Evolutionary conservation across 441 rosid genomes (phyloP).

Genomic region (Syzygium syzygioides): DNA sequence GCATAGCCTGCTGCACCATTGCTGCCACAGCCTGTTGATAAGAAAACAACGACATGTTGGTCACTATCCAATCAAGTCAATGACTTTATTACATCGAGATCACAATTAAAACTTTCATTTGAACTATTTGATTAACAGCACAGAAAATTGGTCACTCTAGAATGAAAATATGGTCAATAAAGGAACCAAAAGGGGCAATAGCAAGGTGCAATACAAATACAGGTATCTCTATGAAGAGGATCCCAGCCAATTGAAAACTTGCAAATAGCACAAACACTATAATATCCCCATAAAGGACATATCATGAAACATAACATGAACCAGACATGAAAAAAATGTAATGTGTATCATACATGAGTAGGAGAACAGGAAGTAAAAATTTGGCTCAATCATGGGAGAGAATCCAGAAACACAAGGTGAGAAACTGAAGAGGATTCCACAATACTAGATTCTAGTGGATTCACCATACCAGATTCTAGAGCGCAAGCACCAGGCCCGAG

Average conservation of each 20-base stretch:
- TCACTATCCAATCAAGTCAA: background rate
- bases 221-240: background rate
- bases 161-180: too few relatives aligned
- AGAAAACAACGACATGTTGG: background rate
- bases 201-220: background rate
- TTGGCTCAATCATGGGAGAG: too few relatives aligned
- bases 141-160: background rate
- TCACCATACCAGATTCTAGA: too few relatives aligned
- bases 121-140: background rate
- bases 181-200: background rate
- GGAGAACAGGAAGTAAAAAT: too few relatives aligned
- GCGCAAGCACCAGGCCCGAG: too few relatives aligned
- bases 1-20: constrained; percentile 97
- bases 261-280: background rate
- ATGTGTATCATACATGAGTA: too few relatives aligned
- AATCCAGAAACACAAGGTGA: too few relatives aligned
- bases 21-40: constrained; percentile 63
- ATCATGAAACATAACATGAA: too few relatives aligned
- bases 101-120: background rate
- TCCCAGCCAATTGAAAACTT: background rate
- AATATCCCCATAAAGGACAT: too few relatives aligned
- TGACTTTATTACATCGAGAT: background rate
- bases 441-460: too few relatives aligned
- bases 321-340: too few relatives aligned
- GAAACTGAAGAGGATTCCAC: too few relatives aligned